Evolutionary conservation across 2,329 filamentous ascomycete genomes (phyloP).

Genomic region (Colletotrichum sojae): DNA sequence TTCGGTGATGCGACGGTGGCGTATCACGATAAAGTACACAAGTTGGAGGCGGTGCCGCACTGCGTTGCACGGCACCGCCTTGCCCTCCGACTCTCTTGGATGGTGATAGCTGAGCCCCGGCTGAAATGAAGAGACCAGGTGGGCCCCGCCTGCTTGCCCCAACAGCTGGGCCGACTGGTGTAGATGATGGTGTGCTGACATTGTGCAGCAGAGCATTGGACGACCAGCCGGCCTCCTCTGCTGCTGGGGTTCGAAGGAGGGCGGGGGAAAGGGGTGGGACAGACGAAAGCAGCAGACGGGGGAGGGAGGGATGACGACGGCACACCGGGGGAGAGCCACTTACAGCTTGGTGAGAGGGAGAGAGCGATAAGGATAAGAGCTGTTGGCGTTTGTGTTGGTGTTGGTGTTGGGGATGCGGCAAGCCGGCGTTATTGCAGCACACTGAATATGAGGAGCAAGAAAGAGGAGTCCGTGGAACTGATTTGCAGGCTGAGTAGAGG

Average conservation of each 20-base stretch:
- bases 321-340: conserved; percentile 25
- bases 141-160: conserved; percentile 12
- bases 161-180: conserved; percentile 11
- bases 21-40: conserved; percentile 31
- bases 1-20: conserved; percentile 25
- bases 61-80: not conserved
- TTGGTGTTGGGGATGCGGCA: not conserved
- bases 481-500: conserved; percentile 28
- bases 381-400: not conserved
- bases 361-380: conserved; percentile 23
- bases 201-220: conserved; percentile 32
- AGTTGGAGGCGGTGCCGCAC: conserved; percentile 22
- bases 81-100: conserved; percentile 13
- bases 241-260: conserved; percentile 3
- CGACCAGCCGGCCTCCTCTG: conserved; percentile 11
- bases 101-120: conserved; percentile 24
- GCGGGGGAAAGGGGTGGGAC: conserved; percentile 5
- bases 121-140: conserved; percentile 14
- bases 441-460: conserved; percentile 19
- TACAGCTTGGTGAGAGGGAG: conserved; percentile 26
- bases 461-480: conserved; percentile 3
- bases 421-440: conserved; percentile 34
- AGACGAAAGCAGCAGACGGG: not conserved
- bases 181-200: conserved; percentile 35
- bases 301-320: conserved; percentile 22